These are phyloP conservation scores for Alternaria triticimaculans DNA, from an alignment of 2,329 filamentous ascomycete genomes.

Conservation along the genomic window DNA sequence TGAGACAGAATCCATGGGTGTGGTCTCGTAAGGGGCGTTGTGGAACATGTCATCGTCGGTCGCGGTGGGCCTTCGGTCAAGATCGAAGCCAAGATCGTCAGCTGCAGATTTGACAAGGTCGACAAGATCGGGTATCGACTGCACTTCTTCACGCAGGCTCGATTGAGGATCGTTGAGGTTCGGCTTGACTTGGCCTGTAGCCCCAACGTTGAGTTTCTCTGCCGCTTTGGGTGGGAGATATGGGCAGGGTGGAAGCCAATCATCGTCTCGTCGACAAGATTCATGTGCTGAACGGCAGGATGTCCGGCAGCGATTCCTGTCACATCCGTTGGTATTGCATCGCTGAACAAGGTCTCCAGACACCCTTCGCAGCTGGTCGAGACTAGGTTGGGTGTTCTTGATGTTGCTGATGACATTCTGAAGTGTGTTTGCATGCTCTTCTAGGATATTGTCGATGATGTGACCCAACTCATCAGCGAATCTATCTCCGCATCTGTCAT, in stretches of 20 bases:
- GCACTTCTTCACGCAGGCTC: slow-evolving; percentile 28
- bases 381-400: slow-evolving; percentile 26
- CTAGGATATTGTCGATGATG: slow-evolving; percentile 50
- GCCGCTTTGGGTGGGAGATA: slow-evolving; percentile 28
- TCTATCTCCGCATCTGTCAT: slow-evolving; percentile 31
- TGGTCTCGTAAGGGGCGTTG: slow-evolving; percentile 28
- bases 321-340: slow-evolving; percentile 10
- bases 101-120: slow-evolving; percentile 47
- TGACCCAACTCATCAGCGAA: slow-evolving; percentile 46
- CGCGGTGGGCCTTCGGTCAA: slow-evolving; percentile 27
- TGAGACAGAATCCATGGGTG: slow-evolving; percentile 9
- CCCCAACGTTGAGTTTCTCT: slow-evolving; percentile 36
- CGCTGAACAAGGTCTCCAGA: slow-evolving; percentile 28
- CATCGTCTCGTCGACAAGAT: slow-evolving; percentile 1
- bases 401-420: slow-evolving; percentile 51
- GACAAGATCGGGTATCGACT: slow-evolving; percentile 45
- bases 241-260: slow-evolving; percentile 16
- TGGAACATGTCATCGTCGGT: slow-evolving; percentile 36
- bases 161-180: slow-evolving; percentile 42
- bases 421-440: slow-evolving; percentile 49
- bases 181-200: slow-evolving; percentile 29
- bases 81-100: slow-evolving; percentile 45
- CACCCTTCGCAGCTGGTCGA: slow-evolving; percentile 22
- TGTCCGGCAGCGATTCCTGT: slow-evolving; percentile 4
- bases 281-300: not conserved